Conservation (phyloP, 805 yeast species). For the Teunomyces atbi region DNA sequence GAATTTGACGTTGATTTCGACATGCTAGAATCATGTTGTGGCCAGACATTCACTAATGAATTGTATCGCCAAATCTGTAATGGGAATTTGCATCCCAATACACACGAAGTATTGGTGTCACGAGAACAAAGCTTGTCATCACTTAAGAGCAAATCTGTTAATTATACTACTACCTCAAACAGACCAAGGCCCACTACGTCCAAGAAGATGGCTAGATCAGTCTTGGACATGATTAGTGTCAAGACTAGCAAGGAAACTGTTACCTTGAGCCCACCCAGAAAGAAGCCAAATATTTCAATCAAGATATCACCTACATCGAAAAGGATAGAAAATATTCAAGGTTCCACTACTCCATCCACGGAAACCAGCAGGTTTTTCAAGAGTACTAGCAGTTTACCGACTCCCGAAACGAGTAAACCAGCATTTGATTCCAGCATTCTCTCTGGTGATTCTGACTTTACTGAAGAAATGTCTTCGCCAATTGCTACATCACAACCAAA, state of each 20-base stretch:
- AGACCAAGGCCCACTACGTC: neutral
- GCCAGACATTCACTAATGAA: constrained; percentile 40
- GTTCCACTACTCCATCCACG: constrained; percentile 5
- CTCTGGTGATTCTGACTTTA: constrained; percentile 32
- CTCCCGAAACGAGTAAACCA: constrained; percentile 7
- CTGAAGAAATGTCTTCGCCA: constrained; percentile 32
- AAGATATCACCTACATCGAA: constrained; percentile 12
- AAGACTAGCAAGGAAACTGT: neutral
- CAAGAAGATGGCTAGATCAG: constrained; percentile 4
- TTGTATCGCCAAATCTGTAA: constrained; percentile 56
- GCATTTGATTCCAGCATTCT: constrained; percentile 13
- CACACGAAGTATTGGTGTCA: constrained; percentile 45
- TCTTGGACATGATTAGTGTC: constrained; percentile 3
- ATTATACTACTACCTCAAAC: neutral
- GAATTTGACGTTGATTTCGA: constrained; percentile 43
- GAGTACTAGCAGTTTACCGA: constrained; percentile 3
- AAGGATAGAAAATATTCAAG: constrained; percentile 9
- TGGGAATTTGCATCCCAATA: constrained; percentile 69
- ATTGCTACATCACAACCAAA: constrained; percentile 6
- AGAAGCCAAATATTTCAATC: constrained; percentile 1
- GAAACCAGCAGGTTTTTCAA: constrained; percentile 12
- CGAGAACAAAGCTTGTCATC: constrained; percentile 41
- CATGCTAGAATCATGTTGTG: constrained; percentile 44
- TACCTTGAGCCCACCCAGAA: neutral
- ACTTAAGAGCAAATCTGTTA: constrained; percentile 13